A percentile compares a stretch with the other conserved stretches of the same genome.
Conservation (phyloP, 805 yeast genomes). For the Myxozyma kluyveri region DNA sequence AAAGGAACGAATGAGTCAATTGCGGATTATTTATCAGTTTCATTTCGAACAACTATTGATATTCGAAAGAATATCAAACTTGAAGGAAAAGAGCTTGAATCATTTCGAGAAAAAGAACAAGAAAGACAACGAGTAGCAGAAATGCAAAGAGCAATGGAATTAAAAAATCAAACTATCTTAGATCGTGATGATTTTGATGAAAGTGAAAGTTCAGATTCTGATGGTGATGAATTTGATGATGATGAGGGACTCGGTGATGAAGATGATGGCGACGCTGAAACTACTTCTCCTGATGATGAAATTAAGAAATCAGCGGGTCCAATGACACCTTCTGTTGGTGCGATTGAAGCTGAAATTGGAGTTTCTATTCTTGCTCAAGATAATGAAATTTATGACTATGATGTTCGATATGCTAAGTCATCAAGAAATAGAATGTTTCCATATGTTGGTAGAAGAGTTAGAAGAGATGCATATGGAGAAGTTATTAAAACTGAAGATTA, state of each 20-base stretch:
- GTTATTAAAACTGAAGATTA: conserved; percentile 65
- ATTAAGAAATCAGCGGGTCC: conserved; percentile 20
- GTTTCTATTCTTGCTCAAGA: conserved; percentile 33
- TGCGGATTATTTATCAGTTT: conserved; percentile 1
- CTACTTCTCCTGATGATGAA: conserved; percentile 35
- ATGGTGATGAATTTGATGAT: conserved; percentile 1
- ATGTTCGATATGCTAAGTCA: conserved; percentile 45
- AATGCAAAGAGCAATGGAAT: conserved; percentile 37
- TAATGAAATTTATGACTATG: conserved; percentile 49
- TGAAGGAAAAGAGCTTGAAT: conserved; percentile 38
- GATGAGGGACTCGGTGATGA: conserved; percentile 33
- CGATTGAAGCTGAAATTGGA: conserved; percentile 26
- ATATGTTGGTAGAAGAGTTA: conserved; percentile 50
- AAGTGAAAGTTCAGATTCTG: conserved; percentile 21
- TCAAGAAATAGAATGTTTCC: conserved; percentile 61
- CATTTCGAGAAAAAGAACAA: conserved; percentile 33
- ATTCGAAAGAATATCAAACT: conserved; percentile 37
- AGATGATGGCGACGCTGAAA: conserved; percentile 34
- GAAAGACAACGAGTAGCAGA: conserved; percentile 32
- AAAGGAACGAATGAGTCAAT: conserved; percentile 2
- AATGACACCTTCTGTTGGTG: conserved; percentile 29
- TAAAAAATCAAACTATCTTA: conserved; percentile 41
- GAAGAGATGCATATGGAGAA: conserved; percentile 86
- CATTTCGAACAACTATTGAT: conserved; percentile 27
- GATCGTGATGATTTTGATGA: conserved; percentile 31